Conservation (phyloP, 1,284 basidiomycete genomes). For the Fereydounia khargensis region DNA sequence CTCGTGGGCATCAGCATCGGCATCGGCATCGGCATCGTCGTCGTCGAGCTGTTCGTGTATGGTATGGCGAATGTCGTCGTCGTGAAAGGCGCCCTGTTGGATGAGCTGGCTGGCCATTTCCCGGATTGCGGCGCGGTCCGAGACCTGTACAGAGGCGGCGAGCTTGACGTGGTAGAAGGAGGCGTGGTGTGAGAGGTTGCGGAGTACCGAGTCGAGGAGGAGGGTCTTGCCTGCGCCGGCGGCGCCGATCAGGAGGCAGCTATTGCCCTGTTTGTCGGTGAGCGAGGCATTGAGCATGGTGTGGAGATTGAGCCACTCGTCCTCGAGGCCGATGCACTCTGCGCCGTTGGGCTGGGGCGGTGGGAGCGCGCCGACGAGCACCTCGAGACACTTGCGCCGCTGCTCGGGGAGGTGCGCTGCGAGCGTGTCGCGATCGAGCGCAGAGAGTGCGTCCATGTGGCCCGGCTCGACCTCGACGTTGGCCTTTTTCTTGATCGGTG, state of each 20-base stretch:
- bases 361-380: slow-evolving; percentile 13
- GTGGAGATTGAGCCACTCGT: slow-evolving; percentile 36
- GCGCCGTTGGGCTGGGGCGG: slow-evolving; percentile 2
- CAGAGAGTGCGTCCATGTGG: no score
- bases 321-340: slow-evolving; percentile 37
- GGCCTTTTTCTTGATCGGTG: no score
- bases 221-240: slow-evolving; percentile 39
- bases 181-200: slow-evolving; percentile 1
- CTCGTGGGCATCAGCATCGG: slow-evolving; percentile 3
- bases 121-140: slow-evolving; percentile 45
- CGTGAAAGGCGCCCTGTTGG: slow-evolving; percentile 39
- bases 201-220: slow-evolving; percentile 43
- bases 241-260: slow-evolving; percentile 45
- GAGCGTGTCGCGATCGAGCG: slow-evolving; percentile 1
- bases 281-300: slow-evolving; percentile 32
- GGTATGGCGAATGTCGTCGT: slow-evolving; percentile 9
- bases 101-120: slow-evolving; percentile 53
- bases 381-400: slow-evolving; percentile 11
- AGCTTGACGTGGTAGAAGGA: slow-evolving; percentile 40
- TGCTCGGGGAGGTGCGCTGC: slow-evolving; percentile 7
- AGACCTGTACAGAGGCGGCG: slow-evolving; percentile 37
- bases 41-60: not conserved
- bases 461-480: not conserved
- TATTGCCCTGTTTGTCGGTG: slow-evolving; percentile 43
- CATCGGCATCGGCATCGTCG: slow-evolving; percentile 6